These are phyloP conservation scores for Botrytis elliptica DNA, from an alignment of 2,329 filamentous ascomycete species.

Conservation along the genomic window DNA sequence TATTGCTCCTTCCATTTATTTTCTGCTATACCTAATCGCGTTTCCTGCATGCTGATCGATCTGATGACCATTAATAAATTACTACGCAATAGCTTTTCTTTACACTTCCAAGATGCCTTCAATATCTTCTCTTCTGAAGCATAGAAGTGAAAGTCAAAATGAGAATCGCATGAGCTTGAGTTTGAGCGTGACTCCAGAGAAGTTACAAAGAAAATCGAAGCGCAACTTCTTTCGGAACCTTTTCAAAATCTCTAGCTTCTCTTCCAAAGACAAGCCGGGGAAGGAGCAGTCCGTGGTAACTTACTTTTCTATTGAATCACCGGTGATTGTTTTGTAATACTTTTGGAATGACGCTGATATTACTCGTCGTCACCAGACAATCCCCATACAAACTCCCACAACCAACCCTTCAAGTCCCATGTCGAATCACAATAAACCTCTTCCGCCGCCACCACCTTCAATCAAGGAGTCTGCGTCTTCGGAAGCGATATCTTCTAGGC, in stretches of 20 bases:
- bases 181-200: slow-evolving; percentile 29
- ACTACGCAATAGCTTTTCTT: background rate
- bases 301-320: background rate
- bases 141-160: slow-evolving; percentile 27
- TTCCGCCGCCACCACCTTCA: slow-evolving; percentile 51
- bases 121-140: slow-evolving; percentile 36
- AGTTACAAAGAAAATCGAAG: slow-evolving; percentile 37
- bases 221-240: slow-evolving; percentile 40
- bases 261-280: slow-evolving; percentile 18
- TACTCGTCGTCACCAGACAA: slow-evolving; percentile 10
- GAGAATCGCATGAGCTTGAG: slow-evolving; percentile 24
- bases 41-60: slow-evolving; percentile 23
- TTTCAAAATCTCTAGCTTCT: slow-evolving; percentile 34
- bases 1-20: slow-evolving; percentile 10
- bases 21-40: slow-evolving; percentile 21
- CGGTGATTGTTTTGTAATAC: slow-evolving; percentile 20
- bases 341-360: slow-evolving; percentile 22
- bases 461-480: slow-evolving; percentile 43
- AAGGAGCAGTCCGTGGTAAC: slow-evolving; percentile 28
- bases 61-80: slow-evolving; percentile 18
- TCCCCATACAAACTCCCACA: slow-evolving; percentile 21
- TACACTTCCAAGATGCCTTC: slow-evolving; percentile 33
- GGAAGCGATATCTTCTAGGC: slow-evolving; percentile 40
- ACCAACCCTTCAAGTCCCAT: slow-evolving; percentile 24
- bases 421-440: slow-evolving; percentile 54